A percentile compares a stretch with the other conserved stretches of the same genome.
Conservation (phyloP, 768 basidiomycete species). For the Hericium alpestre region DNA sequence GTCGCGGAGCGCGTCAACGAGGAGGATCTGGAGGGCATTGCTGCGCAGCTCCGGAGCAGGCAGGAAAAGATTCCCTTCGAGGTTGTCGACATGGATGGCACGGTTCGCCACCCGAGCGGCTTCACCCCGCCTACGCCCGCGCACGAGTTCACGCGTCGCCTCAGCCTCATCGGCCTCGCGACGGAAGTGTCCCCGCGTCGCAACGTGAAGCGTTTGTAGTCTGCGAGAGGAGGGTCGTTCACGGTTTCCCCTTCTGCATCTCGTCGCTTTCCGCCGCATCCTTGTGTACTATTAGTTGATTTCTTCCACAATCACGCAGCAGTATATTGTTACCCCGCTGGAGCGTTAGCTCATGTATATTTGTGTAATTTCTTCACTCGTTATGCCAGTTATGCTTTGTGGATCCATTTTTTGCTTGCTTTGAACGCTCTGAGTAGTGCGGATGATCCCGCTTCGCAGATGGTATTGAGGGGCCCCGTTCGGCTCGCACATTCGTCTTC, state of each 20-base stretch:
- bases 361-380: neutral
- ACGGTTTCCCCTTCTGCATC: too few relatives aligned
- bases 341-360: neutral
- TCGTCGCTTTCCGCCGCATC: neutral
- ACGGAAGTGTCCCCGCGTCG: neutral
- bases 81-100: constrained; percentile 27
- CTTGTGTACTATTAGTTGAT: neutral
- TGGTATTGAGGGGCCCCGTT: too few relatives aligned
- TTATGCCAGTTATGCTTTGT: too few relatives aligned
- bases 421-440: too few relatives aligned
- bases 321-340: neutral
- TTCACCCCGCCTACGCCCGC: constrained; percentile 33
- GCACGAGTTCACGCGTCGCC: neutral
- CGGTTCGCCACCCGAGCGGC: constrained; percentile 29
- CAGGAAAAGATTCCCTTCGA: constrained; percentile 35
- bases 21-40: neutral
- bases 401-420: too few relatives aligned
- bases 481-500: too few relatives aligned
- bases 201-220: neutral
- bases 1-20: neutral
- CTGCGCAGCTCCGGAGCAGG: neutral
- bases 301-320: neutral
- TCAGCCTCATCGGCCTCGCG: neutral
- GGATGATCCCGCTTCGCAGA: too few relatives aligned
- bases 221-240: neutral